Base-by-base conservation (phyloP, 768 basidiomycete species). In the Hericium rajendrae region DNA sequence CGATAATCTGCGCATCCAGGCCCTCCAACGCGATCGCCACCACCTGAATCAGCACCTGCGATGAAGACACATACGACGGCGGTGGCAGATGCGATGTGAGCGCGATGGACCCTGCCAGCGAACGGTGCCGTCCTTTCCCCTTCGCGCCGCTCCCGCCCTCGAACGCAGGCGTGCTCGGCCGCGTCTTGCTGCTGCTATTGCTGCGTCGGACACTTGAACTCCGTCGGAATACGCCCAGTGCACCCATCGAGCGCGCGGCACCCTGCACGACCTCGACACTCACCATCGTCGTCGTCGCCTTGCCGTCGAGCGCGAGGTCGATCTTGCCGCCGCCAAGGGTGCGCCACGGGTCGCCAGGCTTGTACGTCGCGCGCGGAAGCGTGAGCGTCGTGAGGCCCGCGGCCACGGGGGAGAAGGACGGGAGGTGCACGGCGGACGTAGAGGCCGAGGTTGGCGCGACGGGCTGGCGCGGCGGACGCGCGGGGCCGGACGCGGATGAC, bases 231-330 rank as follows among this genome's bases (percentile, higher is more conserved):
- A 57, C 37, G 6, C 28, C 48, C 11, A 56, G 32, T 32, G 46
- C 38, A 2, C 48, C 32, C 46, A 59, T 61, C 57, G 58, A 62
- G 13, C 49, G 41, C 8, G 69, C 69, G 1, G 63, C 65, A 3
- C 88, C 88, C 39, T 77, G 75, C 16, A 88, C 81, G 37, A 91
- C 80, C 65, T 91, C 88, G 43, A 95, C 83, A 53, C 83, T 91
- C 15, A 88, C 86, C 92, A 97, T 94, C 4, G 88, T 91, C 6
- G 84, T 85, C 67, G 91, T 88, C 6, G 91, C 92, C 11, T 91
- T 72, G 3, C 92, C 91, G 16, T 84, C 79, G 11, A 78, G 77
- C 2, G 88, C 84, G 46, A 92, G 73, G 69, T 95, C 90, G 15
- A 93, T 71, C 51, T 76, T 79, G 2, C 83, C 78, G 52, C 78